Percentiles rank a stretch among this genome's conserved stretches.
Evolutionary conservation across 108 stramenopile genomes (phyloP).

Genomic region (Mediolabrus comicus): DNA sequence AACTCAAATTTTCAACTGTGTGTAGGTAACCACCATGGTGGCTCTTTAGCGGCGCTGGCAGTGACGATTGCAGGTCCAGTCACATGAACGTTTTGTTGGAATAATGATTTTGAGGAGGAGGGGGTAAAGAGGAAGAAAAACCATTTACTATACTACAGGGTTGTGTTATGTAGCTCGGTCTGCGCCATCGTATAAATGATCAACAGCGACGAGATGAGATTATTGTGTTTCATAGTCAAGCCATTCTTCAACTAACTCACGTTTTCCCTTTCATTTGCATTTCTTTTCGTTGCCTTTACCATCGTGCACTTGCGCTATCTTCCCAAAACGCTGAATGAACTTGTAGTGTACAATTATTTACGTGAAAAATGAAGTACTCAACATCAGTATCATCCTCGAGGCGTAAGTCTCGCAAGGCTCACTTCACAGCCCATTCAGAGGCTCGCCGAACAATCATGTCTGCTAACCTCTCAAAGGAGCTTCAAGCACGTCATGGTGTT

Average conservation of each 20-base stretch:
- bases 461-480: constrained; percentile 97
- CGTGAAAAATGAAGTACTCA: constrained; percentile 80
- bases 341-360: neutral
- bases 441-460: constrained; percentile 94
- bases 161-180: too few relatives aligned
- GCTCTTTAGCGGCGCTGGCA: neutral
- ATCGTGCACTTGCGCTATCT: neutral
- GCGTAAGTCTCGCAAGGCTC: constrained; percentile 99
- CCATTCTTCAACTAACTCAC: too few relatives aligned
- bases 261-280: neutral
- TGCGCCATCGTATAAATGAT: too few relatives aligned
- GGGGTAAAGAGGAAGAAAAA: too few relatives aligned
- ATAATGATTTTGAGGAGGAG: neutral
- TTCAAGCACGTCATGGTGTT: constrained; percentile 96
- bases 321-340: neutral
- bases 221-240: too few relatives aligned
- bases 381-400: constrained; percentile 88
- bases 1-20: neutral
- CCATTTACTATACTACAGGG: too few relatives aligned
- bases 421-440: constrained; percentile 95
- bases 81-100: neutral
- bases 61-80: neutral
- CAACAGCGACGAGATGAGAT: too few relatives aligned
- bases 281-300: too few relatives aligned
- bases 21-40: constrained; percentile 21